Evolutionary conservation across 108 stramenopile species (phyloP).

Genomic region (Schizochytrium sp.): DNA sequence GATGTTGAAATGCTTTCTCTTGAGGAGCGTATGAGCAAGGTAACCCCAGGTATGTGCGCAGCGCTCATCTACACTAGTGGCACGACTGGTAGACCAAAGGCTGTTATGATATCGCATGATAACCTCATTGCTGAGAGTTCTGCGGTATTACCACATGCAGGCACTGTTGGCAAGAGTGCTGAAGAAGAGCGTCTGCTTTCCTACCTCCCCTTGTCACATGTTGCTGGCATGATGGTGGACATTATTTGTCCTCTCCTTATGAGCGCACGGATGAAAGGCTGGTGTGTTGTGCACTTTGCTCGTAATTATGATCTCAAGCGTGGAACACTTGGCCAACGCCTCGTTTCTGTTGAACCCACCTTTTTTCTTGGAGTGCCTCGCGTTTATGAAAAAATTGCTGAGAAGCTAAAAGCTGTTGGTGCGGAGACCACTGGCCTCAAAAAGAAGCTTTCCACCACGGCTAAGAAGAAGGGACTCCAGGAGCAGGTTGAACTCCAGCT

Average conservation of each 20-base stretch:
- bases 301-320: conserved; percentile 78
- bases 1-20: conserved; percentile 29
- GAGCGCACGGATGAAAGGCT: conserved; percentile 69
- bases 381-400: conserved; percentile 82
- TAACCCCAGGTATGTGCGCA: conserved; percentile 72
- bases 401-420: conserved; percentile 78
- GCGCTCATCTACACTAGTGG: conserved; percentile 86
- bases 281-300: conserved; percentile 71
- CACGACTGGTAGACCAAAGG: conserved; percentile 85
- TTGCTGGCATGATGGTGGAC: conserved; percentile 71
- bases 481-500: conserved; percentile 68
- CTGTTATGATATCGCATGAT: conserved; percentile 86
- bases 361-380: conserved; percentile 80
- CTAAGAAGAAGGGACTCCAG: conserved; percentile 73
- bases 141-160: conserved; percentile 10
- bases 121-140: conserved; percentile 72
- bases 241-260: conserved; percentile 66
- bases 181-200: conserved; percentile 68
- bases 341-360: conserved; percentile 75
- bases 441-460: conserved; percentile 76
- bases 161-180: conserved; percentile 27
- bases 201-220: conserved; percentile 74
- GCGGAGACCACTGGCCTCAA: conserved; percentile 74
- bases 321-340: conserved; percentile 70
- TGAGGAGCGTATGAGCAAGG: conserved; percentile 64